Evolutionary conservation across 768 basidiomycete genomes (phyloP).

Genomic region (Leccinum broughii): DNA sequence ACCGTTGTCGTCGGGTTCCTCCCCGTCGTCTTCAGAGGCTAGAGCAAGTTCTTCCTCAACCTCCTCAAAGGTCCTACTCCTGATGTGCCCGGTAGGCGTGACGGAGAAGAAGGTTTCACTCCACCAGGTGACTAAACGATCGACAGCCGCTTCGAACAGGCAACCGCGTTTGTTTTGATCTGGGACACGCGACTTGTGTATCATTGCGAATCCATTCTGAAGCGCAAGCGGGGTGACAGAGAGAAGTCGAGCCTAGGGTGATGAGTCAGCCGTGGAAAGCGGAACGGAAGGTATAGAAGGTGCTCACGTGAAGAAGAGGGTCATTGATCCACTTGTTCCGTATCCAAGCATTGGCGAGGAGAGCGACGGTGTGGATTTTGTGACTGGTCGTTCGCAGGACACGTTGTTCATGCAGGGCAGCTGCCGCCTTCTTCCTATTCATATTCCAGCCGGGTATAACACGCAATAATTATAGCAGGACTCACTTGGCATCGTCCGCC

Average conservation of each 20-base stretch:
- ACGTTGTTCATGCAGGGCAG: constrained; percentile 63
- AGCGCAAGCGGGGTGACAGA: constrained; percentile 81
- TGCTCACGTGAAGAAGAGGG: constrained; percentile 72
- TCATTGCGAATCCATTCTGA: constrained; percentile 78
- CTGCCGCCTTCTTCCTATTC: constrained; percentile 41
- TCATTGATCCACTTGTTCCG: constrained; percentile 89
- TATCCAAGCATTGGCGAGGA: constrained; percentile 70
- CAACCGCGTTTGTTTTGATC: constrained; percentile 81
- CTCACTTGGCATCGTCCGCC: constrained; percentile 48
- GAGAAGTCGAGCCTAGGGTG: constrained; percentile 75
- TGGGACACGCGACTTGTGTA: constrained; percentile 79
- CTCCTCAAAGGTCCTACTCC: constrained; percentile 75
- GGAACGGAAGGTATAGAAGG: background rate
- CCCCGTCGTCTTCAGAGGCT: constrained; percentile 35
- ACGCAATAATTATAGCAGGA: background rate
- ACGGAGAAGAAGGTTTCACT: constrained; percentile 66
- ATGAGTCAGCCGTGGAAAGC: constrained; percentile 8
- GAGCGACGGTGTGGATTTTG: constrained; percentile 84
- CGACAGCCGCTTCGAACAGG: constrained; percentile 82
- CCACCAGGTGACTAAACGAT: constrained; percentile 86
- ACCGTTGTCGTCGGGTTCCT: constrained; percentile 44
- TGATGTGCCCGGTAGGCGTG: constrained; percentile 62
- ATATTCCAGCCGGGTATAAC: constrained; percentile 31
- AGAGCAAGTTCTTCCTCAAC: constrained; percentile 46
- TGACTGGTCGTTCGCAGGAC: constrained; percentile 76